Percentiles rank a stretch among this genome's conserved stretches.
Evolutionary conservation across 179 eudicot species (phyloP).

Genomic region (Nepenthes alata): DNA sequence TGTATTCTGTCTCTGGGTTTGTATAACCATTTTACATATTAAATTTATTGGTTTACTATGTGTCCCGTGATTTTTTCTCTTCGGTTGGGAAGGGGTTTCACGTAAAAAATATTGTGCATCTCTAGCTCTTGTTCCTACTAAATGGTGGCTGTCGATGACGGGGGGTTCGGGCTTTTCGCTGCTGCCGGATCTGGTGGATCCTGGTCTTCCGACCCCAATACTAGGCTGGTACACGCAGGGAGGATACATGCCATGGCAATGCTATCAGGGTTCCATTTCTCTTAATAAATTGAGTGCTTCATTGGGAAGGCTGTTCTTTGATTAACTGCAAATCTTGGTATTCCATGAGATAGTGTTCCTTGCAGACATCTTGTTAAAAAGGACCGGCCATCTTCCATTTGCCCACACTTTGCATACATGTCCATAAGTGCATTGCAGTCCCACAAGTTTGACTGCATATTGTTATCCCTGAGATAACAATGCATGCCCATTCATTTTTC

Average conservation of each 20-base stretch:
- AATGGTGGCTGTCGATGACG: no score
- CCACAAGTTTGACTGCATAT: conserved; percentile 29
- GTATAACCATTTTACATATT: no score
- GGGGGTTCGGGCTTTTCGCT: no score
- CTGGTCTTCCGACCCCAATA: conserved; percentile 6
- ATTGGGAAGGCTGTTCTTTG: conserved; percentile 39
- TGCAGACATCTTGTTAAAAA: conserved; percentile 34
- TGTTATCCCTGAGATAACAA: conserved; percentile 45
- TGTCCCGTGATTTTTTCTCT: no score
- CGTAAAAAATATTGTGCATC: no score
- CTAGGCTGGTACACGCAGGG: conserved; percentile 59
- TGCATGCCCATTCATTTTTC: conserved; percentile 49
- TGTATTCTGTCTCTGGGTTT: no score
- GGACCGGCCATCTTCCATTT: conserved; percentile 37
- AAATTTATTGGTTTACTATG: no score
- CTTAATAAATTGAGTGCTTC: conserved; percentile 40
- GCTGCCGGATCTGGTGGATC: no score
- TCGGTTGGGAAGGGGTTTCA: no score
- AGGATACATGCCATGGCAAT: conserved; percentile 58
- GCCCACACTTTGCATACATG: conserved; percentile 73
- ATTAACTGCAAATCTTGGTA: conserved; percentile 62
- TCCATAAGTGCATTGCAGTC: conserved; percentile 70
- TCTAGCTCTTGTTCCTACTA: no score
- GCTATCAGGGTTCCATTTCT: conserved; percentile 52
- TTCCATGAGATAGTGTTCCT: conserved; percentile 63